These are phyloP conservation scores for Aspergillus sp. DNA, from an alignment of 2,329 filamentous ascomycete species.

Conservation along the genomic window DNA sequence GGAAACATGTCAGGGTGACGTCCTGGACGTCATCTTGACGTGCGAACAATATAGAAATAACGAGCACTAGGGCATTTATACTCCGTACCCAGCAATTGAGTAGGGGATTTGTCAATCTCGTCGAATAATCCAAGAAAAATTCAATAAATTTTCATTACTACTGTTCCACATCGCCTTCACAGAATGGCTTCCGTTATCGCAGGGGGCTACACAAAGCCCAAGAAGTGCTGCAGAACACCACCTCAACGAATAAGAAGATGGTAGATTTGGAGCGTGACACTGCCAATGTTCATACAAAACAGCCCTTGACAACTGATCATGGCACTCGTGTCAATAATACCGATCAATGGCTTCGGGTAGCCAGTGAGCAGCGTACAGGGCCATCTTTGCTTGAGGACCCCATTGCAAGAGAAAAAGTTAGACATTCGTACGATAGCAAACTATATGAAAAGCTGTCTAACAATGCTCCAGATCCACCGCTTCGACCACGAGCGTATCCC, in stretches of 20 bases:
- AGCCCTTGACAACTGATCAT: conserved; percentile 66
- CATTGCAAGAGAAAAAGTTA: conserved; percentile 68
- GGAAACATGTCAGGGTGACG: conserved; percentile 6
- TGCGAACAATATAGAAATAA: too few species aligned
- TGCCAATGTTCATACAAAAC: conserved; percentile 53
- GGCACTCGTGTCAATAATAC: conserved; percentile 66
- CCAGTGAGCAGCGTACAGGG: conserved; percentile 38
- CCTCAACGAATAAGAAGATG: conserved; percentile 45
- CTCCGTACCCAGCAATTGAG: too few species aligned
- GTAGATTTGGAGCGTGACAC: conserved; percentile 55
- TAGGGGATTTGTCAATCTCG: not conserved
- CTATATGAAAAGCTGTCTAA: not conserved
- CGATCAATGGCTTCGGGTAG: conserved; percentile 70
- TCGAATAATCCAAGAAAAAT: too few species aligned
- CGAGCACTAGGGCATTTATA: too few species aligned
- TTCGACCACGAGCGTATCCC: conserved; percentile 73
- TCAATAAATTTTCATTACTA: too few species aligned
- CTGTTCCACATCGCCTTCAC: not conserved
- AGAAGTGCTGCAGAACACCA: conserved; percentile 17
- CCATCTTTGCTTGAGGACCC: conserved; percentile 62
- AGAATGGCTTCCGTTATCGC: conserved; percentile 22
- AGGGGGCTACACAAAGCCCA: conserved; percentile 26
- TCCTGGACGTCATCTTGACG: conserved; percentile 4
- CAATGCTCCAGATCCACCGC: conserved; percentile 42
- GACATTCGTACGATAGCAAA: conserved; percentile 1